Percentiles rank a stretch among this genome's conserved stretches.
phyloP scores from a whole-genome alignment of 441 rosid species.

The Populus hybrid region DNA sequence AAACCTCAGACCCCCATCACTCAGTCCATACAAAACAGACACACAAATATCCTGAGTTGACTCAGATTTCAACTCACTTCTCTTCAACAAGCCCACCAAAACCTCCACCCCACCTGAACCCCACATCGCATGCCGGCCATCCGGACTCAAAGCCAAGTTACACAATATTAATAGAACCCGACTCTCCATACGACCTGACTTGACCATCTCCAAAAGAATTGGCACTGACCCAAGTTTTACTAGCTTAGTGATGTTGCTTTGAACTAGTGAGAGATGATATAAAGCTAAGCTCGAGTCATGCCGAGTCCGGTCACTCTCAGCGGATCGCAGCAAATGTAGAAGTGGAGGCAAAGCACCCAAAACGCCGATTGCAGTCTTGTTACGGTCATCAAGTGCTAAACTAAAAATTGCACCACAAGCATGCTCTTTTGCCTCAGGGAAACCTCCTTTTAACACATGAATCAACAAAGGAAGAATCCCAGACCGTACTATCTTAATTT shows the following conservation, averaged over 20 bases:
- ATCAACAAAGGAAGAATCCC: slow-evolving; percentile 73
- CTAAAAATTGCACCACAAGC: slow-evolving; percentile 81
- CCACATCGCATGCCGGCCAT: slow-evolving; percentile 56
- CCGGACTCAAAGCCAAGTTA: slow-evolving; percentile 51
- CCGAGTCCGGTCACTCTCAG: slow-evolving; percentile 56
- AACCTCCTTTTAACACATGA: slow-evolving; percentile 69
- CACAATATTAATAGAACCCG: slow-evolving; percentile 51
- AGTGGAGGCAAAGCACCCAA: slow-evolving; percentile 81
- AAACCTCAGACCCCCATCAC: slow-evolving; percentile 66
- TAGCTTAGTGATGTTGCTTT: slow-evolving; percentile 59
- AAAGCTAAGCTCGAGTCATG: slow-evolving; percentile 75
- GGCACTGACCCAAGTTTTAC: slow-evolving; percentile 63
- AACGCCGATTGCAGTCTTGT: slow-evolving; percentile 82
- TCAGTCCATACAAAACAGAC: slow-evolving; percentile 50
- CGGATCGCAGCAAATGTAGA: slow-evolving; percentile 47
- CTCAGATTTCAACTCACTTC: slow-evolving; percentile 33
- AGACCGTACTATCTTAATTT: slow-evolving; percentile 74
- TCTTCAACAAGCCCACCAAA: slow-evolving; percentile 46
- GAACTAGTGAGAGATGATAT: slow-evolving; percentile 78
- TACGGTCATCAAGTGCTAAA: slow-evolving; percentile 69
- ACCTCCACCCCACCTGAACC: slow-evolving; percentile 81
- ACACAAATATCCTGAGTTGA: slow-evolving; percentile 60
- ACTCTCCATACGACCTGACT: slow-evolving; percentile 46
- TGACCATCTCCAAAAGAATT: slow-evolving; percentile 53
- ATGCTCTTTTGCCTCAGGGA: slow-evolving; percentile 72